Conservation (phyloP, 371 early-diverging fungal species). For the Apophysomyces ossiformis region DNA sequence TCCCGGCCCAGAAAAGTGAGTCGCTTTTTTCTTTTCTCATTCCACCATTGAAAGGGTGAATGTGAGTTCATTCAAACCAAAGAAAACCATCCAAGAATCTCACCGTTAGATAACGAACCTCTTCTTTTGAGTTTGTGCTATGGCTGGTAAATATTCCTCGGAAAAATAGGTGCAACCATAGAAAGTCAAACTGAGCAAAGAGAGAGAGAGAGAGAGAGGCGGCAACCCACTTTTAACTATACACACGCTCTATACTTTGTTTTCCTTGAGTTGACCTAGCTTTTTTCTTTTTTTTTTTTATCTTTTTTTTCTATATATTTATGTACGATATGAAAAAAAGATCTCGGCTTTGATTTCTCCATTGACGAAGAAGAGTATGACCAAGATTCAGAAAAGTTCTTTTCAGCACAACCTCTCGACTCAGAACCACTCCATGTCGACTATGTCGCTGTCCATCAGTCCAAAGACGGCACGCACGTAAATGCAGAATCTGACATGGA, state of each 20-base stretch:
- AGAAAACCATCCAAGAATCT: not conserved
- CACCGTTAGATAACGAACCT: not conserved
- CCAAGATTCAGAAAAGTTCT: constrained; percentile 9
- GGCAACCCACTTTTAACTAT: not conserved
- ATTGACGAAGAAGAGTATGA: constrained; percentile 40
- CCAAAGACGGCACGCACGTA: constrained; percentile 26
- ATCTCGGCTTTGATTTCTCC: constrained; percentile 55
- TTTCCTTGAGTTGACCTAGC: not conserved
- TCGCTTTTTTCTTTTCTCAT: not conserved
- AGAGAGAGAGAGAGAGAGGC: not conserved
- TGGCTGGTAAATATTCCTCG: constrained; percentile 5
- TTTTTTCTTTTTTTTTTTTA: not conserved
- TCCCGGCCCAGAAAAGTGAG: not conserved
- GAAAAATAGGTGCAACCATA: no score
- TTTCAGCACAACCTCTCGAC: not conserved
- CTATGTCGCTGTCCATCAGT: not conserved
- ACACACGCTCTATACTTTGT: not conserved
- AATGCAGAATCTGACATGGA: constrained; percentile 93
- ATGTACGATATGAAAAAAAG: constrained; percentile 17
- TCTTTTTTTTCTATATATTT: no score
- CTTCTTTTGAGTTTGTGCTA: constrained; percentile 1
- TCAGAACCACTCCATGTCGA: not conserved
- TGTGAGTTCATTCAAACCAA: not conserved
- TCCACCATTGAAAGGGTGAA: constrained; percentile 3
- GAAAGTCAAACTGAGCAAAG: not conserved